Base-by-base conservation (phyloP, 2,329 filamentous ascomycete genomes). In the Fusarium pseudograminearum region DNA sequence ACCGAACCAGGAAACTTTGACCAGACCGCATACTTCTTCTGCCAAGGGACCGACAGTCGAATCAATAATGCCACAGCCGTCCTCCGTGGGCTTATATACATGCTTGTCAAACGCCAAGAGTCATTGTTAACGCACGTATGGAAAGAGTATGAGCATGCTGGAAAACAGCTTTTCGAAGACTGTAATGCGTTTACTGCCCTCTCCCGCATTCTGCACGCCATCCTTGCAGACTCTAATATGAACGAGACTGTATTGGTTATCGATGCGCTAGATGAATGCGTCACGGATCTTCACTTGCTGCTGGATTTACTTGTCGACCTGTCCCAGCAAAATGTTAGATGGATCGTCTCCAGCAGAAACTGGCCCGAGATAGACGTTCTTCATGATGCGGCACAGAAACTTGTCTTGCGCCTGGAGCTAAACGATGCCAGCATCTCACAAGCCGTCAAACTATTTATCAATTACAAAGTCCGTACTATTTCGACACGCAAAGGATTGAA, bases 241-340 rank as follows among this genome's bases (percentile, higher is more conserved):
- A 5, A 28, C 4, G 16, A 14, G 0, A 74, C 72, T 0, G 78
- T 76, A 58, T 53, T 86, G 4, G 65, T 84, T 8, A 72, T 86
- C 40, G 82, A 85, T 73, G 83, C 81, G 1, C 78, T 86, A 2
- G 82, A 86, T 59, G 83, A 85, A 67, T 85, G 81, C 15, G 60
- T 48, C 16, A 44, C 36, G 5, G 76, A 71, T 22, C 59, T 70
- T 18, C 18, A 57, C 1, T 34, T 74, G 31, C 78, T 85, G 10
- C 70, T 85, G 10, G 41, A 76, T 1, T 63, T 67, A 11, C 47
- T 73, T 22, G 1, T 75, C 69, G 12, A 55, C 4, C 28, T 42
- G 2, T 36, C 33, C 1, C 24, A 44, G 16, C 24, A 28, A 11
- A 12, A 65, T 3, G 69, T 80, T 12, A 84, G 82, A 65, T 84